Base-by-base conservation (phyloP, 2,329 filamentous ascomycete species). In the Thelonectria olida region DNA sequence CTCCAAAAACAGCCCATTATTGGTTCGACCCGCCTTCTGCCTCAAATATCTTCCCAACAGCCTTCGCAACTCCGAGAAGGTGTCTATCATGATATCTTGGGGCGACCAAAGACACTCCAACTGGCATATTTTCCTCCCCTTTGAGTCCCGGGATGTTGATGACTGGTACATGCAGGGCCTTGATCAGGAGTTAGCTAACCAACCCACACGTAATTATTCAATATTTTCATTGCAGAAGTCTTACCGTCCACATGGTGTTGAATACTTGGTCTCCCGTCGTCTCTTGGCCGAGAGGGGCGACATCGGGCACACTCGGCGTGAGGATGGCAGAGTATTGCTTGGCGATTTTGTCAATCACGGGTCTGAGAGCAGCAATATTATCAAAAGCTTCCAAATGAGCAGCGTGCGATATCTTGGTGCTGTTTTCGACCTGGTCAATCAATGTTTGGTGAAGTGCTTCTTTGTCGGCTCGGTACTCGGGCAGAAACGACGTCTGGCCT, bases 101-200 rank as follows among this genome's bases (percentile, higher is more conserved):
- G 0, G 79, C 78, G 0, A 87, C 80, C 0, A 87, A 69, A 1
- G 82, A 84, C 6, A 88, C 61, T 0, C 88, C 88, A 20, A 91
- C 79, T 0, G 88, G 88, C 78, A 91, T 73, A 10, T 69, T 69
- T 7, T 67, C 70, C 1, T 55, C 53, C 3, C 88, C 87, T n/a
- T 77, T 71, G 61, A 91, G 90, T 0, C 87, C 88, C 0, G 88
- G 87, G 0, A 91, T 72, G 58, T 90, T 90, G 13, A 90, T 74
- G 0, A 86, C 85, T 0, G 88, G 88, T 1, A 80, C 83, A 61
- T 90, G 88, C 9, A 90, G 73, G 4, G 76, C 78, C 76, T 80
- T n/a, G n/a, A 41, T 1, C 2, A 12, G 1, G 2, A 50, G 17
- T 52, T 41, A 59, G 42, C 25, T 19, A 31, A 31, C 5, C 4